These are phyloP conservation scores for Crithidia bombi DNA, from an alignment of 208 protist genomes.

Conservation along the genomic window DNA sequence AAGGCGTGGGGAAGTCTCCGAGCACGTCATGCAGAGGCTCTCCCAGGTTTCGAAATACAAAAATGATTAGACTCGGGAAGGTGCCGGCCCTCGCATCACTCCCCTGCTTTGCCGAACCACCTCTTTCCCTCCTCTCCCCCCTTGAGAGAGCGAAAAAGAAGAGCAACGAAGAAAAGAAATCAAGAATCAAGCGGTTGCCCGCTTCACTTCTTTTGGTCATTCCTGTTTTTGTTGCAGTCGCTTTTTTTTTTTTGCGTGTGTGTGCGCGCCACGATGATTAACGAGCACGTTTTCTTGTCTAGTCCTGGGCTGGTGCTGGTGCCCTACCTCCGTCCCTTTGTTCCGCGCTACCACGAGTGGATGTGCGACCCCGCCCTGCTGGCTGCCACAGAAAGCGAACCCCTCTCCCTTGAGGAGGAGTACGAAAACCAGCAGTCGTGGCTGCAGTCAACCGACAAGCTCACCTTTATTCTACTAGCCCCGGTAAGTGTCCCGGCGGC, in stretches of 20 bases:
- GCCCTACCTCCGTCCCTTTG: constrained; percentile 85
- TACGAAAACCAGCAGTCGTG: constrained; percentile 88
- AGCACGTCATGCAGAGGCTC: no score
- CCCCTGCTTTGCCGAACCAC: neutral
- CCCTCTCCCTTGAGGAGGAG: constrained; percentile 86
- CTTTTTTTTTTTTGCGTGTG: neutral
- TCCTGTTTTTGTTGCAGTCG: neutral
- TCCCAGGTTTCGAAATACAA: neutral
- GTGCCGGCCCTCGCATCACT: neutral
- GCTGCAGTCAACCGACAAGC: constrained; percentile 78
- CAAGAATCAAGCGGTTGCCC: no score
- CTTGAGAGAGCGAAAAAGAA: no score
- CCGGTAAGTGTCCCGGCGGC: constrained; percentile 8
- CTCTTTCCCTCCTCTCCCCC: neutral
- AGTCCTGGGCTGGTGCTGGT: constrained; percentile 66
- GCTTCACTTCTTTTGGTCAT: constrained; percentile 20
- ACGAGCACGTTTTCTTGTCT: constrained; percentile 67
- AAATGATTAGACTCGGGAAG: no score
- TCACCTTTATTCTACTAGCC: constrained; percentile 91
- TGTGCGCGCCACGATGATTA: constrained; percentile 65
- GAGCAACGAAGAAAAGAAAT: no score
- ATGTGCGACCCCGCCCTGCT: constrained; percentile 80
- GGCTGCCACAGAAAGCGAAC: constrained; percentile 84
- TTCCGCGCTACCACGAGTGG: constrained; percentile 89
- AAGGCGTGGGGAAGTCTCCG: no score